Base-by-base conservation (phyloP, 1,284 basidiomycete species). In the Earliella scabrosa region DNA sequence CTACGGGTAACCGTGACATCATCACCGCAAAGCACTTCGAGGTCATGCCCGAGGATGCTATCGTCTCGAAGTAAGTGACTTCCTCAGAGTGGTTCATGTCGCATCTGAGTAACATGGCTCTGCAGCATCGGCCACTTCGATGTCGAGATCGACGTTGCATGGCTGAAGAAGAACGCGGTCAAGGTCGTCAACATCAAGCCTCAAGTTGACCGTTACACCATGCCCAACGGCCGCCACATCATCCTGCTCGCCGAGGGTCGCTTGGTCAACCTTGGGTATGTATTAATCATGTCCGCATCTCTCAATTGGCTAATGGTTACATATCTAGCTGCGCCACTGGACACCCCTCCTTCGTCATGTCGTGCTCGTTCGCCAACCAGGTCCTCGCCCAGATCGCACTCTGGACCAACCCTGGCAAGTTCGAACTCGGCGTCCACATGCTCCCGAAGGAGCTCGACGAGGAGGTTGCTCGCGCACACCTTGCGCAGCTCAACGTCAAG, bases 291-390 rank as follows among this genome's bases (percentile, higher is more conserved):
- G 13, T 8, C 21, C 26, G 50, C 21, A n/a, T 43, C 27, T 36
- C 45, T 16, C 34, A 50, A 36, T n/a, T 38, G 29, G 49, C 13
- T 45, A n/a, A 47, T 48, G 27, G 35, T 16, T n/a, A 24, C 8
- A 16, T 41, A 4, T 7, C 14, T 53, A 79, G 88, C 34, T 93
- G 90, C 72, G 90, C 89, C 43, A 97, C 93, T 61, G 94, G 94
- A 54, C 94, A 97, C 77, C 94, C 94, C 41, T 96, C 94, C 50
- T 94, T 94, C 77, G 97, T 99, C 81, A 99, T 99, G 97, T 98
- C 96, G 35, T 98, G 95, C 83, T 99, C 97, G 53, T 99, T 99
- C 84, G 82, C 94, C 75, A 99, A 99, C 86, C 97, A 99, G 81
- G 93, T 95, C 60, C 85, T 99, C 65, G 97, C 97, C 47, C 97